phyloP scores from a whole-genome alignment of 805 yeast genomes.

The Pichia heedii region DNA sequence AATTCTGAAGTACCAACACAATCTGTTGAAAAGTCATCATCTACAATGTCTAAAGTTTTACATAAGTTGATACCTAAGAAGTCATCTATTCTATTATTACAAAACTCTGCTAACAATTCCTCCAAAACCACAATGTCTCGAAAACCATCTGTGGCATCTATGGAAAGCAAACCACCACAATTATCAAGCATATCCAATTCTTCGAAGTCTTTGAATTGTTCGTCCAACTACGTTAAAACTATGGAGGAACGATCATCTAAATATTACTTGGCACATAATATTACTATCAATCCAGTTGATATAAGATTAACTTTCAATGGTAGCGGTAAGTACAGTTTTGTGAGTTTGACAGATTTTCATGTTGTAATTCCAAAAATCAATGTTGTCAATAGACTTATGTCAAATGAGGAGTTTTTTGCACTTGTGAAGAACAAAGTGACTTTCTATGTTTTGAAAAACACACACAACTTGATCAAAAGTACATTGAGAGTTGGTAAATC shows the following conservation, averaged over 20 bases:
- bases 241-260: constrained; percentile 36
- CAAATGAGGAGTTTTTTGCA: constrained; percentile 58
- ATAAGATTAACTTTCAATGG: constrained; percentile 74
- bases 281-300: constrained; percentile 21
- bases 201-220: background rate
- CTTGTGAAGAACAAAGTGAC: constrained; percentile 53
- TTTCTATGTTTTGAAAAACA: constrained; percentile 46
- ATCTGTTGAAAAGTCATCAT: background rate
- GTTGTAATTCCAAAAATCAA: constrained; percentile 56
- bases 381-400: constrained; percentile 58
- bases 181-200: background rate
- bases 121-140: background rate
- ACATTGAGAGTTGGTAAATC: constrained; percentile 35
- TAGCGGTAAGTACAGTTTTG: constrained; percentile 54
- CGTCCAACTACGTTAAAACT: constrained; percentile 22
- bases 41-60: constrained; percentile 5
- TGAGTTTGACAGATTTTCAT: constrained; percentile 67
- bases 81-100: background rate
- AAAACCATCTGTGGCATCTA: background rate
- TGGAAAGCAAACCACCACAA: background rate
- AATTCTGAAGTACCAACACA: background rate
- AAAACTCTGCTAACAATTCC: background rate
- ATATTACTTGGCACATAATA: constrained; percentile 31
- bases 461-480: constrained; percentile 74
- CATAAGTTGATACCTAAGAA: constrained; percentile 5